Percentiles rank a stretch among this genome's conserved stretches.
Conservation (phyloP, 352 stramenopile genomes). For the Phytophthora cryptogea region DNA sequence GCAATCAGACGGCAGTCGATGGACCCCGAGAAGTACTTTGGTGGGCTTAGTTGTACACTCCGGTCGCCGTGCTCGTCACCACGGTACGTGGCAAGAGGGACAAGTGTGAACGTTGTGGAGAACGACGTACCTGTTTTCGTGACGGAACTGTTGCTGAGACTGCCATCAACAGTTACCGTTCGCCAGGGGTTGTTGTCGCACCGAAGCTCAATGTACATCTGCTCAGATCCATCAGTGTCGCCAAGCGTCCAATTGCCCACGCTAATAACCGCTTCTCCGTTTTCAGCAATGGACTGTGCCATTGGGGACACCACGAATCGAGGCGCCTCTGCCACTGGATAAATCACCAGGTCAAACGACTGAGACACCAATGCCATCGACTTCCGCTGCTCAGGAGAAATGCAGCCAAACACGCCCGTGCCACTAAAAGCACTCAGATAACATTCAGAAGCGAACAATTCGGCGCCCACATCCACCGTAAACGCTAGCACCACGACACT, state of each 20-base stretch:
- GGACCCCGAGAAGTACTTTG: slow-evolving; percentile 33
- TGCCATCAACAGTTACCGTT: slow-evolving; percentile 10
- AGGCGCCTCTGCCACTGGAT: slow-evolving; percentile 18
- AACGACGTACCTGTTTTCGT: neutral
- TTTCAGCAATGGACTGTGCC: slow-evolving; percentile 5
- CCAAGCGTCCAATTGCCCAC: slow-evolving; percentile 20
- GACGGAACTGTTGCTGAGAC: slow-evolving; percentile 3
- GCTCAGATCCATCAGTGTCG: slow-evolving; percentile 28
- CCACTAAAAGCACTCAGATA: slow-evolving; percentile 10
- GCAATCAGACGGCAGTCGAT: slow-evolving; percentile 31
- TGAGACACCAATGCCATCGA: slow-evolving; percentile 13
- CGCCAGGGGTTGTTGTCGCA: slow-evolving; percentile 8
- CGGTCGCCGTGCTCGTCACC: slow-evolving; percentile 5
- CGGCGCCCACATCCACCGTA: slow-evolving; percentile 14
- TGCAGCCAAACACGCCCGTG: slow-evolving; percentile 6
- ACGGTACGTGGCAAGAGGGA: slow-evolving; percentile 9
- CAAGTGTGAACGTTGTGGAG: slow-evolving; percentile 7
- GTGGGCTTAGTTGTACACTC: slow-evolving; percentile 27
- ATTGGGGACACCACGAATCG: slow-evolving; percentile 1
- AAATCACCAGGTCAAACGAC: slow-evolving; percentile 10
- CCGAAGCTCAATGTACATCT: slow-evolving; percentile 18
- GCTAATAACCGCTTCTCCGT: neutral
- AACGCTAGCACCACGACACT: slow-evolving; percentile 21
- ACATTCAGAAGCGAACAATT: slow-evolving; percentile 27
- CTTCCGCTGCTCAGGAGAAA: slow-evolving; percentile 15